Evolutionary conservation across 2,329 filamentous ascomycete genomes (phyloP), one percentile per base, ranked within the genome.

Genomic region (Fusarium longipes): DNA sequence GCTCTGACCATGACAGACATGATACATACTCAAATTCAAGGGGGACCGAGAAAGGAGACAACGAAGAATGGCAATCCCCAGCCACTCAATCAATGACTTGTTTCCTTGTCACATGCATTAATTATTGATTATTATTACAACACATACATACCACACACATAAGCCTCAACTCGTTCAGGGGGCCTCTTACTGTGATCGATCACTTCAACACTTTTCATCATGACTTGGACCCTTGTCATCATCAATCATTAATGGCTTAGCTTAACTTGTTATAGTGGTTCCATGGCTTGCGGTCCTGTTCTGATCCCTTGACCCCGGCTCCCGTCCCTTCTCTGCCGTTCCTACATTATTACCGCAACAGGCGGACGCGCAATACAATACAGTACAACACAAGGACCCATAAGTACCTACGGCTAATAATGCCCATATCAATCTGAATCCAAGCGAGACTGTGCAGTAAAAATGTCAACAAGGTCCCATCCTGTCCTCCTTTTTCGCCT

Each of bases 301-400:
- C 44, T 49, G 22, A 36, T 38, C 45, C 30, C 45, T 36, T 35
- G n/a, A 35, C 33, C 56, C 57, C 35, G 25, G 42, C 39, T 62
- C 58, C 58, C 58, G 47, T 42, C 39, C 32, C 12, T 49, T 17
- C 42, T 59, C 57, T 60, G 33, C 40, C 53, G 40, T 25, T 49
- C 14, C 9, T 49, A 27, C 30, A 56, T 27, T 15, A 20, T 27
- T 45, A 44, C 47, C 54, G 20, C 32, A 44, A 18, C 29, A n/a
- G 45, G 32, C 14, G 11, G 59, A 64, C 59, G 44, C 60, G 52
- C 60, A 63, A 63, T 61, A 58, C 51, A 63, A 17, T 22, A 24
- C n/a, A 10, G 12, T 8, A 39, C 20, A 18, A 14, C 24, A 14
- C 20, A 22, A 15, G 36, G 20, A 39, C 24, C 38, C 22, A 27